These are phyloP conservation scores for Scedosporium aurantiacum DNA, from an alignment of 2,329 filamentous ascomycete genomes.

Conservation along the genomic window DNA sequence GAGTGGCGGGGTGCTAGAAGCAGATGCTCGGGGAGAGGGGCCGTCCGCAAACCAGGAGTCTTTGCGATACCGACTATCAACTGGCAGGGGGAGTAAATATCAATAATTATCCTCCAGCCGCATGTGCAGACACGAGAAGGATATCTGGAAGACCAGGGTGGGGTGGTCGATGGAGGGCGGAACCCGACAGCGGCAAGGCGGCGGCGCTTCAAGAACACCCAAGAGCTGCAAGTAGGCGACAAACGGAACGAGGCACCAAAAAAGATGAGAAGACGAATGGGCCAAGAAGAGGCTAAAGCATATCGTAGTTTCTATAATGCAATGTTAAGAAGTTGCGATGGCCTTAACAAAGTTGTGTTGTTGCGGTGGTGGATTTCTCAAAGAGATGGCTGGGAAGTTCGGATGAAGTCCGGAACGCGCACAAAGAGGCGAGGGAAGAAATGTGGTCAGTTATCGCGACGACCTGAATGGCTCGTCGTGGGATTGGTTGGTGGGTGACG, in stretches of 20 bases:
- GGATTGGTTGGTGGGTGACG: conserved; percentile 4
- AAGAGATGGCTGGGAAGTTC: neutral
- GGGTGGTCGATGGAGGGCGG: too few species aligned
- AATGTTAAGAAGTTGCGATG: neutral
- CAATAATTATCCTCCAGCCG: too few species aligned
- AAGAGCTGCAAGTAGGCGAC: neutral
- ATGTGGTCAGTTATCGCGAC: conserved; percentile 1
- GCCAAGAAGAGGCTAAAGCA: neutral
- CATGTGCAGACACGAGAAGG: too few species aligned
- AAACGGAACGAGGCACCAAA: neutral
- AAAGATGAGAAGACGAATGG: neutral
- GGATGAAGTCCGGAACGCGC: conserved; percentile 1
- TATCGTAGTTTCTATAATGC: neutral
- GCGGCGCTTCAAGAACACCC: neutral
- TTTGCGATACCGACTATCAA: too few species aligned
- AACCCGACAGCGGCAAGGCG: too few species aligned
- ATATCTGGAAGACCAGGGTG: too few species aligned
- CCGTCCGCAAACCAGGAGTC: neutral
- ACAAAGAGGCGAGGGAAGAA: neutral
- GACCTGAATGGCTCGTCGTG: neutral
- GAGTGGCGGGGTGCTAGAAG: neutral
- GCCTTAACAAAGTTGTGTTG: neutral
- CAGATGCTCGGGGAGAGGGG: neutral
- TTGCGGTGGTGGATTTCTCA: neutral
- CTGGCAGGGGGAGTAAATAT: too few species aligned